Evolutionary conservation across 225 moss, liverwort and hornwort genomes (phyloP).

Genomic region (Pseudoscleropodium purum): DNA sequence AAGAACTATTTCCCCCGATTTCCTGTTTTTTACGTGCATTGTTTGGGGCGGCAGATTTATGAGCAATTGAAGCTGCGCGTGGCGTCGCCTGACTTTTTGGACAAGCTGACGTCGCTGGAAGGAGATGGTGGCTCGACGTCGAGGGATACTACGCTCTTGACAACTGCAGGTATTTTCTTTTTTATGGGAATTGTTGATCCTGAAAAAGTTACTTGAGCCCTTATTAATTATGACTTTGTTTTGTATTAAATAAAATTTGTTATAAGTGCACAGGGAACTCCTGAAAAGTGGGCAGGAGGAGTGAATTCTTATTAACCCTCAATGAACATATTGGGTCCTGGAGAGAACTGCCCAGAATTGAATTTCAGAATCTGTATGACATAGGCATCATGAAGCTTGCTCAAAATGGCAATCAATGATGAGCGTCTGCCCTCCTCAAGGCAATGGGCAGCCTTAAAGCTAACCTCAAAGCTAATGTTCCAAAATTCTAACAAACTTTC

Average conservation of each 20-base stretch:
- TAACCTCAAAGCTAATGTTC: neutral
- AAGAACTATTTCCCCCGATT: neutral
- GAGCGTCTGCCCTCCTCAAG: neutral
- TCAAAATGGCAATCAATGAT: neutral
- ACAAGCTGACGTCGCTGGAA: constrained; percentile 24
- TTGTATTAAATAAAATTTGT: neutral
- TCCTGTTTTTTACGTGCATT: neutral
- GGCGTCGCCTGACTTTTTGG: constrained; percentile 56
- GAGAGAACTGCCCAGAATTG: neutral
- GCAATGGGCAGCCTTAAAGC: neutral
- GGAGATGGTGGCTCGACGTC: neutral
- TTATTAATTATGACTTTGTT: neutral
- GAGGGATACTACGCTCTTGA: constrained; percentile 11
- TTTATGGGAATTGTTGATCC: neutral
- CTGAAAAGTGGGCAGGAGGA: neutral
- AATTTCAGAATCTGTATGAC: neutral
- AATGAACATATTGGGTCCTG: no score
- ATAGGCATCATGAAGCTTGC: neutral
- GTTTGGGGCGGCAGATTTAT: constrained; percentile 36
- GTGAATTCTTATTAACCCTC: neutral
- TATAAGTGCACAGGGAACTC: neutral
- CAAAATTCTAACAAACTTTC: neutral
- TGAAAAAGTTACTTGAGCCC: neutral
- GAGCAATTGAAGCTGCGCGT: constrained; percentile 59
- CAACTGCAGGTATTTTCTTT: constrained; percentile 11